Evolutionary conservation across 1,284 basidiomycete genomes (phyloP), one percentile per base, ranked within the genome.

Genomic region (Marasmius sp.): DNA sequence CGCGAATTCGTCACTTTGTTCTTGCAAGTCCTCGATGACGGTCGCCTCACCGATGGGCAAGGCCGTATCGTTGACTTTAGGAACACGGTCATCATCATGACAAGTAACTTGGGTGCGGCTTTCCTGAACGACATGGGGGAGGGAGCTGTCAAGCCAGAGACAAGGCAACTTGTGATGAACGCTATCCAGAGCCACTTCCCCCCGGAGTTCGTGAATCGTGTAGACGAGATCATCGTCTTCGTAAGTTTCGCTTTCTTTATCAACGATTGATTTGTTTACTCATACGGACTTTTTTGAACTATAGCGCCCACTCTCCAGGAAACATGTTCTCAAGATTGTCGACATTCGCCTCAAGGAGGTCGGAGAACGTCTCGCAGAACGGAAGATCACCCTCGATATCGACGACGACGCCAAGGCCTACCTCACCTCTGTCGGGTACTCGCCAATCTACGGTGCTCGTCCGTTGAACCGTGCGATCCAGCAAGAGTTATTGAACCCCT

Each of bases 21-120:
- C 75, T 80, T 98, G 16, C 96, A 98, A 76, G 92, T 98, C 39
- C 85, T 98, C 60, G 96, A 98, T 69, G 97, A 98, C 69, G 96
- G 96, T n/a, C 87, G 89, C 57, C 81, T 98, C 65, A 97, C 95
- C 16, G 96, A 98, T 68, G 89, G 91, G 9, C 91, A 93, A 74
- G 92, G 92, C 22, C 85, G 90, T 62, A 78, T 91, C 27, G 86
- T 93, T 12, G 77, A 81, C 63, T 92, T 94, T 80, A 80, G 87
- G 66, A 97, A 94, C 72, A 93, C 93, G 1, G 93, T 97, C 69
- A 94, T 98, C 71, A 93, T 96, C 74, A 90, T 97, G 83, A 98
- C 95, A 3, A 95, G 93, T 59, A 98, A 98, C 74, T 83, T 98
- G 37, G 94, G 94, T 51, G 89, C 89, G 2, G 79, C 80, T 20